Evolutionary conservation across 1,284 basidiomycete species (phyloP), one percentile per base, ranked within the genome.

Genomic region (Singerocomus inundabilis): DNA sequence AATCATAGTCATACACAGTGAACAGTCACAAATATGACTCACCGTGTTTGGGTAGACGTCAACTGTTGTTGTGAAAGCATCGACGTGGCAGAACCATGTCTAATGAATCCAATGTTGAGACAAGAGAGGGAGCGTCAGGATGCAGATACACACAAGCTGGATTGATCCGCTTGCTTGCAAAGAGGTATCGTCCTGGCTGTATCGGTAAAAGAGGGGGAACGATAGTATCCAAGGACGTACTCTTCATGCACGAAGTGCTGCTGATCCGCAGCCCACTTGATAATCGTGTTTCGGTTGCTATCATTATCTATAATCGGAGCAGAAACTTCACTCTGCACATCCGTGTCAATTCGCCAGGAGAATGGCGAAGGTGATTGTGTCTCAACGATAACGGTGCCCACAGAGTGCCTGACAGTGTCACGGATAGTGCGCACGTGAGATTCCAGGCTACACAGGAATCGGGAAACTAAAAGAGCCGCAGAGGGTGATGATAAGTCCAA

Each of bases 281-380:
- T 30, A 28, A 53, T 38, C 43, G 28, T 29, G 12, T 53, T 44
- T 16, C 51, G 44, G 9, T 7, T 26, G 2, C 12, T 38, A 29
- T 51, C 8, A 16, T 26, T 39, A 25, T 33, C 44, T 15, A 12
- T 15, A 32, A 25, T 9, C 1, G 35, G 34, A 26, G 6, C 5
- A 12, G 36, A 25, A 7, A 9, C 18, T 41, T 38, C 24, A 15
- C 10, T 8, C 21, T 9, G 30, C 13, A 18, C 4, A 16, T 41
- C 37, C 6, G 52, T 55, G 30, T 54, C 52, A 15, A 55, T 50
- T 28, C 52, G 37, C 52, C 52, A 54, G 9, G 46, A 33, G 8
- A 49, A 36, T 36, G 52, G 11, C 16, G 33, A 36, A 38, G 26
- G 10, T 0, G 32, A 50, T 31, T 5, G 41, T 10, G 26, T 44